These are phyloP conservation scores for Articulospora tetracladia DNA, from an alignment of 495 filamentous ascomycete species.

Conservation along the genomic window DNA sequence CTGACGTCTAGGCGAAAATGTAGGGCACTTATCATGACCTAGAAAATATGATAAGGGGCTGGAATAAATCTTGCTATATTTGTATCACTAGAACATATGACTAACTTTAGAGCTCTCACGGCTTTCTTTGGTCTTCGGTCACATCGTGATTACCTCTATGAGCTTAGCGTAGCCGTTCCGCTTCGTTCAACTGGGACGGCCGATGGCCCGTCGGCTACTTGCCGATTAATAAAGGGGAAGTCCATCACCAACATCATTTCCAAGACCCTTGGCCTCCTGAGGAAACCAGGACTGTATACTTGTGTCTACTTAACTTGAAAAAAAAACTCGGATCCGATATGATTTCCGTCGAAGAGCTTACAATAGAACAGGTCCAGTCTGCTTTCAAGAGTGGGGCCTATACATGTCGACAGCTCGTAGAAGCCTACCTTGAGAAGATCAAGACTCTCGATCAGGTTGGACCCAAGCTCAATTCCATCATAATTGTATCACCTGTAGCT, in stretches of 20 bases:
- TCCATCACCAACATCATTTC: background rate
- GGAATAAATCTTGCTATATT: too few relatives aligned
- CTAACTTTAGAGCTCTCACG: too few relatives aligned
- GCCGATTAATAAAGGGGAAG: background rate
- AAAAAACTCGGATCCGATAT: background rate
- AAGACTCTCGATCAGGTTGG: conserved; percentile 19
- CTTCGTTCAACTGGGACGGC: too few relatives aligned
- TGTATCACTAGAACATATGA: too few relatives aligned
- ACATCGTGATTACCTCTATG: too few relatives aligned
- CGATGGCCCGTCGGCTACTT: background rate
- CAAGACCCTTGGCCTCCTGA: background rate
- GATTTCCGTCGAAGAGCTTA: conserved; percentile 23
- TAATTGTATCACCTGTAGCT: conserved; percentile 19
- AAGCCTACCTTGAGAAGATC: conserved; percentile 22
- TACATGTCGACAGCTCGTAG: conserved; percentile 19
- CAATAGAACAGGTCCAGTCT: conserved; percentile 22
- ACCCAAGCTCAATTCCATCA: conserved; percentile 25
- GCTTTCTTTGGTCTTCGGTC: too few relatives aligned
- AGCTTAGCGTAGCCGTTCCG: too few relatives aligned
- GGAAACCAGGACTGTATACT: background rate
- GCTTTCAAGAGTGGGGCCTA: conserved; percentile 18
- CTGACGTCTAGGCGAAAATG: too few relatives aligned
- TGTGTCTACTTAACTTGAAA: background rate
- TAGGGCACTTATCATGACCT: too few relatives aligned
- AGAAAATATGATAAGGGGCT: too few relatives aligned